A percentile compares a stretch with the other conserved stretches of the same genome.
phyloP scores from a whole-genome alignment of 1,284 basidiomycete species.

The Sporisorium scitamineum region DNA sequence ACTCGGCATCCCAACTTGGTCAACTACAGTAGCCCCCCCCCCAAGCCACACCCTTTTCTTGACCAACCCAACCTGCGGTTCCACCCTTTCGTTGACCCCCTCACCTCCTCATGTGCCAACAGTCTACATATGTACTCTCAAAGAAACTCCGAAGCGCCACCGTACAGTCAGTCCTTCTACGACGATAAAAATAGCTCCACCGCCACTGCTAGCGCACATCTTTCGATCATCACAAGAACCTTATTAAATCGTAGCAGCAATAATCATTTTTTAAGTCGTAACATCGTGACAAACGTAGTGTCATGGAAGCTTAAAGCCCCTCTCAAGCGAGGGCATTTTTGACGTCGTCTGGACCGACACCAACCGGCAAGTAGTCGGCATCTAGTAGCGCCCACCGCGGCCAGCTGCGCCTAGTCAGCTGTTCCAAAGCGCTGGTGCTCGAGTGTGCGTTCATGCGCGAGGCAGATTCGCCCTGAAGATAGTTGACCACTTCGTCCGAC shows the following conservation, averaged over 20 bases:
- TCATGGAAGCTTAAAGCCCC: background rate
- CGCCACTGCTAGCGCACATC: too few relatives aligned
- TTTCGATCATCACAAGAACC: too few relatives aligned
- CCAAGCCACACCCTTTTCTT: too few relatives aligned
- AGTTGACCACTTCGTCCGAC: conserved; percentile 40
- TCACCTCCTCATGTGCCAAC: too few relatives aligned
- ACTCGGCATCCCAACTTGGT: too few relatives aligned
- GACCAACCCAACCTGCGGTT: background rate
- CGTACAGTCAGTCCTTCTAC: too few relatives aligned
- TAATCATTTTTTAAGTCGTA: background rate
- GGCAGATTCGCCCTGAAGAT: conserved; percentile 19
- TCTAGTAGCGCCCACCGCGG: conserved; percentile 34
- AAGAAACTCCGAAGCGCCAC: too few relatives aligned
- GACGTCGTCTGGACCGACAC: conserved; percentile 38
- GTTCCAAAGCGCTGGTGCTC: conserved; percentile 25
- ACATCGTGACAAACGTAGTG: background rate
- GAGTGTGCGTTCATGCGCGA: conserved; percentile 46
- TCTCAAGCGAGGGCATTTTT: conserved; percentile 18
- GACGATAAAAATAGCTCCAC: background rate
- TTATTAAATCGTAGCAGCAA: background rate
- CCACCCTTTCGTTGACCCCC: too few relatives aligned
- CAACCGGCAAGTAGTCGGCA: conserved; percentile 42
- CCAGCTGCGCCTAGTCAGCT: conserved; percentile 31
- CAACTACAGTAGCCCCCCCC: too few relatives aligned
- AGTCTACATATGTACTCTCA: too few relatives aligned